Percentiles rank a stretch among this genome's conserved stretches.
Conservation (phyloP, 208 protist genomes). For the Angomonas deanei region DNA sequence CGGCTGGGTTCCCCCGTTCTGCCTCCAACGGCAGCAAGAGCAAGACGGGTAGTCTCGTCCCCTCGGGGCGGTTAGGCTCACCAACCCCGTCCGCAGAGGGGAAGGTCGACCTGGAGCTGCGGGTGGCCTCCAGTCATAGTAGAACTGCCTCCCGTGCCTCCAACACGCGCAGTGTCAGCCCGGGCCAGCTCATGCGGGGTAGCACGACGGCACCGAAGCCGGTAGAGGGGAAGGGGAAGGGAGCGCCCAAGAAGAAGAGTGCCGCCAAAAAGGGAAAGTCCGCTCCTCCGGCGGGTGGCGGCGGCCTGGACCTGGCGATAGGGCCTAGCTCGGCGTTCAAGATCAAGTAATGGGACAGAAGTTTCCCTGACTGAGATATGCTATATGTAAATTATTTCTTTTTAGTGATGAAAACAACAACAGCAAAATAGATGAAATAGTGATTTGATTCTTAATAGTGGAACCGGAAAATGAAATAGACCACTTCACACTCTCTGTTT, state of each 20-base stretch:
- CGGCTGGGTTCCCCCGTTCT: conserved; percentile 9
- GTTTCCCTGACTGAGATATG: too few species aligned
- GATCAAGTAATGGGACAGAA: neutral
- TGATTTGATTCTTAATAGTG: neutral
- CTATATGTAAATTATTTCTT: neutral
- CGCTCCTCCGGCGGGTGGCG: neutral
- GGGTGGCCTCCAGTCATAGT: neutral
- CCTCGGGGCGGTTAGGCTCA: conserved; percentile 15
- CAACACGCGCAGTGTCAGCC: conserved; percentile 1
- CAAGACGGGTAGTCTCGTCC: conserved; percentile 12
- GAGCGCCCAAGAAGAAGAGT: neutral
- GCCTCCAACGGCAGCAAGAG: conserved; percentile 18
- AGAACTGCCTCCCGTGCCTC: neutral
- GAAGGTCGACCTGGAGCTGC: conserved; percentile 5
- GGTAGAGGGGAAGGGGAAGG: neutral
- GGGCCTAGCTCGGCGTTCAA: neutral
- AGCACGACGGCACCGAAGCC: neutral
- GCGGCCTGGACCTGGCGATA: neutral
- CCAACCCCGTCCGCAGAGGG: neutral
- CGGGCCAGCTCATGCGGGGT: neutral
- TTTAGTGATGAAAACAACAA: neutral
- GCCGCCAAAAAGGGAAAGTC: neutral
- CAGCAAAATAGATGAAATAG: conserved; percentile 8
- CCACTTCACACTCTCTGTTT: too few species aligned
- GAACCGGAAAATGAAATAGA: too few species aligned